phyloP scores from a whole-genome alignment of 768 basidiomycete species.

The Boletellus sp. region DNA sequence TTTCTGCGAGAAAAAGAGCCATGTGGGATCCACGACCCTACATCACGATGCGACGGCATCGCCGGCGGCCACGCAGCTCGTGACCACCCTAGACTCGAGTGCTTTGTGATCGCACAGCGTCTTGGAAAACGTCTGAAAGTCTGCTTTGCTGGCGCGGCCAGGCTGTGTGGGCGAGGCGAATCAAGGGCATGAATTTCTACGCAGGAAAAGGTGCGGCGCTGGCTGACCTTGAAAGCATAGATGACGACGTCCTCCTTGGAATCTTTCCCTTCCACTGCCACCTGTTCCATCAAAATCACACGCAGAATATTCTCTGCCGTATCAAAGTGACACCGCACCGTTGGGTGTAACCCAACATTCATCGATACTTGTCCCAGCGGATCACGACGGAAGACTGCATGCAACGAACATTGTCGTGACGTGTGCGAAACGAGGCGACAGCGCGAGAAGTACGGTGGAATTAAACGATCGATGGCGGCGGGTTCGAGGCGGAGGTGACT shows the following conservation, averaged over 20 bases:
- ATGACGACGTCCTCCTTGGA: conserved; percentile 45
- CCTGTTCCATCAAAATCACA: conserved; percentile 49
- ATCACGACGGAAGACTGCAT: conserved; percentile 64
- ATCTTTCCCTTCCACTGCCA: conserved; percentile 24
- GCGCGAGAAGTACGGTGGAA: conserved; percentile 1
- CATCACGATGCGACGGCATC: conserved; percentile 15
- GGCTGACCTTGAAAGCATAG: conserved; percentile 60
- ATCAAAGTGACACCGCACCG: conserved; percentile 58
- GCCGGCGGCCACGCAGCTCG: not conserved
- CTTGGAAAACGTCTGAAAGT: conserved; percentile 53
- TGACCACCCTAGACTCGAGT: conserved; percentile 17
- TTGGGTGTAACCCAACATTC: conserved; percentile 54
- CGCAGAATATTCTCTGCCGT: conserved; percentile 52
- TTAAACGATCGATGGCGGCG: conserved; percentile 20
- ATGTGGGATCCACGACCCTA: not conserved
- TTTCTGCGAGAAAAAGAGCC: not conserved
- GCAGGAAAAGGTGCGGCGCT: not conserved
- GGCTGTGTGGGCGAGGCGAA: conserved; percentile 18
- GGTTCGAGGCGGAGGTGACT: conserved; percentile 24
- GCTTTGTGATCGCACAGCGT: conserved; percentile 39
- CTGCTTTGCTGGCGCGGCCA: conserved; percentile 44
- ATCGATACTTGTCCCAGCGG: conserved; percentile 68
- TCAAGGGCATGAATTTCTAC: not conserved
- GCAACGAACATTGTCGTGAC: not conserved
- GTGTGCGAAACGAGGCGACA: not conserved